These are phyloP conservation scores for Cutaneotrichosporon sp. DNA, from an alignment of 1,284 basidiomycete species.

Conservation along the genomic window DNA sequence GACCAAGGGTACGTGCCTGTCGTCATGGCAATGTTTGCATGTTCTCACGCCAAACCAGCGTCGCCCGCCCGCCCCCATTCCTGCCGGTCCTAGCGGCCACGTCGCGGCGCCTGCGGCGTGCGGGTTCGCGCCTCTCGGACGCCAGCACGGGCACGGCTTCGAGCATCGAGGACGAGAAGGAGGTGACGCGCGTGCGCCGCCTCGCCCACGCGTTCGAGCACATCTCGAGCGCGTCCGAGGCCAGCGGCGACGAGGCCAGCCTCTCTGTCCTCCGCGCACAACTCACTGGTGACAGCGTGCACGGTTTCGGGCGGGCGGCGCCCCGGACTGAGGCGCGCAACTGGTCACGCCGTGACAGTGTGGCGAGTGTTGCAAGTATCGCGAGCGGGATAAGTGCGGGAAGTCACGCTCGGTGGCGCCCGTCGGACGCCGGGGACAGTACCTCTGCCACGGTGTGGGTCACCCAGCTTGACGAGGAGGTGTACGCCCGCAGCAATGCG, in stretches of 20 bases:
- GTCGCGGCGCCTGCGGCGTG: conserved; percentile 42
- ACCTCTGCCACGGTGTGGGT: background rate
- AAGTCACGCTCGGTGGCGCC: conserved; percentile 16
- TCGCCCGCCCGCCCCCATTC: conserved; percentile 43
- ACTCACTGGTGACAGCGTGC: conserved; percentile 40
- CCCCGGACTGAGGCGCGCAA: conserved; percentile 13
- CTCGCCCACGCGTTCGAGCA: conserved; percentile 44
- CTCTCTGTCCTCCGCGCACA: conserved; percentile 28
- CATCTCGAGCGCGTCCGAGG: conserved; percentile 34
- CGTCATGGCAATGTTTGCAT: too few species aligned
- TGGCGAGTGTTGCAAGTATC: conserved; percentile 7
- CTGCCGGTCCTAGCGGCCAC: conserved; percentile 40
- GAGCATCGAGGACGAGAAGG: conserved; percentile 17
- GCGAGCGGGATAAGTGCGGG: conserved; percentile 14
- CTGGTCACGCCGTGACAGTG: conserved; percentile 19
- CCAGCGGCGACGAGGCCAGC: conserved; percentile 27
- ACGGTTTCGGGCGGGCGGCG: conserved; percentile 22
- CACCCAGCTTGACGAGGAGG: background rate
- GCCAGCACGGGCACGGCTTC: conserved; percentile 38
- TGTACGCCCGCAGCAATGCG: background rate
- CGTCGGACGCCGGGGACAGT: background rate
- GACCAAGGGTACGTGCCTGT: background rate
- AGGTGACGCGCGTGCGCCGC: conserved; percentile 37
- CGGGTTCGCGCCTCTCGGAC: conserved; percentile 22
- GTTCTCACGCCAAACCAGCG: conserved; percentile 10